Evolutionary conservation across 352 stramenopile species (phyloP), one percentile per base, ranked within the genome.

Genomic region (Phytophthora colocasiae): DNA sequence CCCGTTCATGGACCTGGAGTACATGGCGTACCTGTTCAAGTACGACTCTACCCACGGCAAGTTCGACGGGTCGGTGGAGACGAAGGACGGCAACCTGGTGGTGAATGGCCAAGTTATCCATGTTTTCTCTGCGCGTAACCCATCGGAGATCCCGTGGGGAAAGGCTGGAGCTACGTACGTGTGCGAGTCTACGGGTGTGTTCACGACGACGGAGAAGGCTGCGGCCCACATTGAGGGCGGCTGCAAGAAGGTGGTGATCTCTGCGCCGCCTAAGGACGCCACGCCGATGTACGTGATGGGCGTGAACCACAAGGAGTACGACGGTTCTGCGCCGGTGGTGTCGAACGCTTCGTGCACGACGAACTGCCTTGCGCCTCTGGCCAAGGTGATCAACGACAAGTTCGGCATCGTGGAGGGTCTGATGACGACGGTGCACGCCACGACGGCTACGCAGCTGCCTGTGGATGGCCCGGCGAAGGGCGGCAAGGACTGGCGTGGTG

Each of bases 321-420:
- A 96, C 52, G 69, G 69, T 50, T 86, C 84, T 68, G 96, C 98
- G 78, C 68, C 98, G 81, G 92, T 99, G 55, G 96, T 99, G 63
- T 99, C 97, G 56, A 99, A 98, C 80, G 97, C 97, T 19, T 99
- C 95, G 56, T 99, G 97, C 85, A 99, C 97, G 56, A 99, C 97
- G 69, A 99, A 99, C 90, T 99, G 97, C 75, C 85, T 99, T 58
- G 97, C 97, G 49, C 97, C 97, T 19, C 75, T 99, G 48, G 97
- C 97, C 62, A 99, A 99, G 90, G 95, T 99, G 54, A 91, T 99
- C 69, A 94, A 99, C 83, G 97, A 99, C 75, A 91, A 97, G 56
- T 99, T 99, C 71, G 97, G 97, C 75, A 97, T 99, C 70, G 91
- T 97, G 73, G 95, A 99, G 71, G 97, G 91, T 72, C 19, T 19